These are phyloP conservation scores for Camptophora hylomeconis DNA, from an alignment of 2,329 filamentous ascomycete species.

Conservation along the genomic window DNA sequence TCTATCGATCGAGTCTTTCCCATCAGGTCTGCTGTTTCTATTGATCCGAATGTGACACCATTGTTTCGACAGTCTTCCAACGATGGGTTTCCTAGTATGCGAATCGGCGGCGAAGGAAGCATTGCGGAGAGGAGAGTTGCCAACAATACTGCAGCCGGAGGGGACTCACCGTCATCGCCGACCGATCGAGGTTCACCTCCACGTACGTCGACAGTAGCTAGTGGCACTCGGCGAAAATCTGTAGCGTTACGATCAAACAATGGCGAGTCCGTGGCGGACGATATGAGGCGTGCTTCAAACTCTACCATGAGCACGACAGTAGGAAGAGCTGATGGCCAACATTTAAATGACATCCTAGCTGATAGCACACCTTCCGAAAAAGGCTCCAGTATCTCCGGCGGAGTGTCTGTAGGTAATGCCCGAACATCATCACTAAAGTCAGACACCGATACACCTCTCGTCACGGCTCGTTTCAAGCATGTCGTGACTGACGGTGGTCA, in stretches of 20 bases:
- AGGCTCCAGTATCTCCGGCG: conserved; percentile 10
- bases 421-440: not conserved
- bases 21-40: conserved; percentile 65
- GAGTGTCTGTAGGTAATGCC: conserved; percentile 3
- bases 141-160: not conserved
- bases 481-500: conserved; percentile 65
- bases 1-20: conserved; percentile 57
- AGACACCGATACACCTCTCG: conserved; percentile 24
- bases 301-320: too few relatives aligned
- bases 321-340: conserved; percentile 1
- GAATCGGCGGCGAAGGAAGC: conserved; percentile 2
- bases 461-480: conserved; percentile 69
- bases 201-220: not conserved
- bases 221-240: conserved; percentile 1
- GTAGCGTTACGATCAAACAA: not conserved
- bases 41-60: conserved; percentile 42
- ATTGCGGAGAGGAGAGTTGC: conserved; percentile 1
- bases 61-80: conserved; percentile 6
- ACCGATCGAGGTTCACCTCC: not conserved
- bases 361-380: conserved; percentile 7
- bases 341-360: conserved; percentile 6
- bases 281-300: too few relatives aligned
- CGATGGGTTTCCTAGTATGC: conserved; percentile 9
- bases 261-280: too few relatives aligned
- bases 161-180: not conserved